phyloP scores from a whole-genome alignment of 2,329 filamentous ascomycete species.

The Chrysoporthe deuterocubensis region DNA sequence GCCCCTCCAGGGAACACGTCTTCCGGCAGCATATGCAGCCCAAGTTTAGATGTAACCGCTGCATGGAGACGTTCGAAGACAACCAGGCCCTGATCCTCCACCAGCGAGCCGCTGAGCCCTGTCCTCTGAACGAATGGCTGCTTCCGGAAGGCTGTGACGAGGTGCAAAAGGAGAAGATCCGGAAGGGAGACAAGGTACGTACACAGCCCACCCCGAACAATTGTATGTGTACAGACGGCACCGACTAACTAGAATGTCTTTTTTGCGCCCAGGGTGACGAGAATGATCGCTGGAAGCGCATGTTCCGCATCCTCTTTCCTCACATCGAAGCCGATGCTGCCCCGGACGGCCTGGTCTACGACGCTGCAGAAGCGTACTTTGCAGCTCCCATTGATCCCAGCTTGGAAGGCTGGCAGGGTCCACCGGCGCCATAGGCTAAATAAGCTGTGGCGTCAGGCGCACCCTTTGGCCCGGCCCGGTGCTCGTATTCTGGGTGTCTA shows the following conservation, averaged over 20 bases:
- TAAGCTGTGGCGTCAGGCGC: background rate
- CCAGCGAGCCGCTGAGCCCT: conserved; percentile 35
- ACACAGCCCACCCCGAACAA: conserved; percentile 15
- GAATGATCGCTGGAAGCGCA: conserved; percentile 22
- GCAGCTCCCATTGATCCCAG: conserved; percentile 19
- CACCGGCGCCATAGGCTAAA: background rate
- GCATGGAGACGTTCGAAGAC: conserved; percentile 33
- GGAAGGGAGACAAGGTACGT: conserved; percentile 30
- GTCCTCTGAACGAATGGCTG: conserved; percentile 50
- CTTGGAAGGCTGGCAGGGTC: conserved; percentile 10
- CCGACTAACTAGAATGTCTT: background rate
- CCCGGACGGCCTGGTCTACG: conserved; percentile 14
- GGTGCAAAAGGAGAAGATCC: conserved; percentile 38
- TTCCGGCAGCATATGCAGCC: conserved; percentile 34
- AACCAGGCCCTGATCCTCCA: conserved; percentile 32
- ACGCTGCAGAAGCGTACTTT: background rate
- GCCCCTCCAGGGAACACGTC: conserved; percentile 34
- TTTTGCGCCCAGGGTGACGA: conserved; percentile 21
- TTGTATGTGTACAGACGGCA: background rate
- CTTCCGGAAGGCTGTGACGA: conserved; percentile 51
- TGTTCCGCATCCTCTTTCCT: conserved; percentile 26
- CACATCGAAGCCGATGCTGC: background rate
- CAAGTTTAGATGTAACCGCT: conserved; percentile 35
- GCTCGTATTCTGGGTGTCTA: too few species aligned
- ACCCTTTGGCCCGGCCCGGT: too few species aligned